Evolutionary conservation across 2,329 filamentous ascomycete species (phyloP), one percentile per base, ranked within the genome.

Genomic region (Lecanoromycetidae sp.): DNA sequence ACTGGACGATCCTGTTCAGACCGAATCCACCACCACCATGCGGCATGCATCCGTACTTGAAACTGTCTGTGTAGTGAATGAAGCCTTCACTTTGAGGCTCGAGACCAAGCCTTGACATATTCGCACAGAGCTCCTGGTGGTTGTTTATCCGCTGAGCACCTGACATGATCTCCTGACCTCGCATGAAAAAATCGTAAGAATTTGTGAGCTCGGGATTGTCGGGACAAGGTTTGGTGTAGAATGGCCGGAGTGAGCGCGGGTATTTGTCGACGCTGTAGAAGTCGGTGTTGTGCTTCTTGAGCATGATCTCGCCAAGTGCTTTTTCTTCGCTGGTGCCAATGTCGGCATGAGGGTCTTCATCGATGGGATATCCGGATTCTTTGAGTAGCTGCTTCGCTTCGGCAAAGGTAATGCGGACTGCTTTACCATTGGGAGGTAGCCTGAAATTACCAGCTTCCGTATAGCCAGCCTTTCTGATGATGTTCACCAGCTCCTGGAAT

Each of bases 251-350:
- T 30, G 74, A 72, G 64, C 91, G 80, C 36, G 91, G 91, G 74
- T 94, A 98, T 68, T 96, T 91, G 72, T 96, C 90, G 53, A 98
- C 76, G 19, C 93, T 82, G 70, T 94, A 96, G 70, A 96, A 96
- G 69, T 98, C 91, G 51, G 87, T 91, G 62, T 83, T 77, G 74
- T 83, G 94, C 69, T 94, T 95, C 58, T 85, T 75, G 48, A 85
- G 82, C 55, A 96, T 79, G 39, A 96, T 74, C 22, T 79, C 80
- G 49, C 91, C 91, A 7, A 96, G 80, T n/a, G 82, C 84, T 69
- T 65, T 71, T 58, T 72, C 69, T 64, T 71, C 69, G 6, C 68
- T 63, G 7, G 69, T 72, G 47, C 60, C 44, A 12, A 46, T 44
- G 19, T 46, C 44, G 3, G 39, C 40, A 32, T 50, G 25, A 3